Evolutionary conservation across 2,329 filamentous ascomycete genomes (phyloP).

Genomic region (Colletotrichum musicola): DNA sequence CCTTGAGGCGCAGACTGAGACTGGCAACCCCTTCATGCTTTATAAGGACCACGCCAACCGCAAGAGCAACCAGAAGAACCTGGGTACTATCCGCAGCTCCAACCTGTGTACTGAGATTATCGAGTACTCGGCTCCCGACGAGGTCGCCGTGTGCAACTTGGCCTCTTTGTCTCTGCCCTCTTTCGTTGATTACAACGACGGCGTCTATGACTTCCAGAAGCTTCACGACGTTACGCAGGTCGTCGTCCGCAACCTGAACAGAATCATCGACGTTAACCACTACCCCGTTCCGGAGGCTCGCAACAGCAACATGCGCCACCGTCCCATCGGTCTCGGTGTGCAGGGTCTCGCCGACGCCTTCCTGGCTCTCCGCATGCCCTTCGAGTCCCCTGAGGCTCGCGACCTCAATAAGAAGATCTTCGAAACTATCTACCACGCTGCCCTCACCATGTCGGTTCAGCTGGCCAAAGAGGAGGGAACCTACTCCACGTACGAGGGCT

Average conservation of each 20-base stretch:
- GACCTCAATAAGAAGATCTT: conserved; percentile 98
- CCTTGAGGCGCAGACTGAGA: conserved; percentile 98
- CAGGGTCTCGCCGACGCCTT: conserved; percentile 98
- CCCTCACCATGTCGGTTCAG: conserved; percentile 88
- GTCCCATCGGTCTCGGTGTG: conserved; percentile 95
- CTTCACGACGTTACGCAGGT: conserved; percentile 94
- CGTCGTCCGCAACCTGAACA: conserved; percentile 95
- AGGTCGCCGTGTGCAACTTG: conserved; percentile 98
- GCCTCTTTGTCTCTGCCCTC: conserved; percentile 93
- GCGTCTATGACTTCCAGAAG: conserved; percentile 94
- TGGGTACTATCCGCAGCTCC: conserved; percentile 97
- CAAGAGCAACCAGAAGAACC: conserved; percentile 99
- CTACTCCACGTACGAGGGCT: conserved; percentile 93
- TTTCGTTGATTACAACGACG: conserved; percentile 87
- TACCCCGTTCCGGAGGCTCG: conserved; percentile 95
- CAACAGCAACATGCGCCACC: conserved; percentile 97
- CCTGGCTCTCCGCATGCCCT: conserved; percentile 94
- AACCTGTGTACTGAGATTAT: conserved; percentile 99
- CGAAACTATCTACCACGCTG: conserved; percentile 98
- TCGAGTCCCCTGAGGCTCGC: conserved; percentile 94
- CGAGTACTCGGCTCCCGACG: conserved; percentile 96
- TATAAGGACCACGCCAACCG: conserved; percentile 99
- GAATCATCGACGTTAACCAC: conserved; percentile 98
- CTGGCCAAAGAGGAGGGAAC: conserved; percentile 85
- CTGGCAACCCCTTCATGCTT: conserved; percentile 98